Evolutionary conservation across 257 asterid genomes (phyloP), one percentile per base, ranked within the genome.

Genomic region (Verbena officinalis): DNA sequence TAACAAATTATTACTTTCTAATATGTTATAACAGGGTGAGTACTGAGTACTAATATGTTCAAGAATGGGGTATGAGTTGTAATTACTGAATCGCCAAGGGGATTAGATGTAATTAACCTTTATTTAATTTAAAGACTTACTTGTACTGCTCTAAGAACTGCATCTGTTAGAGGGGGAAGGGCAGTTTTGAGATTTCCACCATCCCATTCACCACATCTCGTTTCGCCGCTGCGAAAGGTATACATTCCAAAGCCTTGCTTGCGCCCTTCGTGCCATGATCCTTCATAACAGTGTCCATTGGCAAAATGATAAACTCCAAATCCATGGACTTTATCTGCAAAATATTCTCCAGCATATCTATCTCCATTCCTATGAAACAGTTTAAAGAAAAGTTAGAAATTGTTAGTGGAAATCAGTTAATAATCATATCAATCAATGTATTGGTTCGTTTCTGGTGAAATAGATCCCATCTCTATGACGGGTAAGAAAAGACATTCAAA

Each of bases 261-360:
- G 3, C 87, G 88, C 12, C 96, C 95, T 66, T 91, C 98, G n/a
- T 91, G 96, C 98, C 98, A 91, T 1, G 98, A 89, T 7, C 98
- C 98, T 76, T 91, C 95, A 13, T 88, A 91, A 64, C 90, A 76
- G 44, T 91, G 96, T 38, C 98, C 95, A 23, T 88, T 88, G 46
- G 85, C 94, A 31, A 91, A 91, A 54, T 82, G 87, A 68, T 91
- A 91, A 13, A 87, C 84, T 45, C 98, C 98, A 51, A 86, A 91
- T 22, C 98, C 98, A 68, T 91, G 96, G 54, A 89, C 73, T 78
- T 78, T 91, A 68, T 91, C 92, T 15, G 88, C 94, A 43, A 88
- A 91, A 59, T 91, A 91, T 70, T 91, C 98, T 55, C 98, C 98
- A 1, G 79, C 84, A 33, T 86, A 88, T 59, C 86, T 80, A 71